phyloP scores from a whole-genome alignment of 2,329 filamentous ascomycete genomes.

The Fusarium domesticum region DNA sequence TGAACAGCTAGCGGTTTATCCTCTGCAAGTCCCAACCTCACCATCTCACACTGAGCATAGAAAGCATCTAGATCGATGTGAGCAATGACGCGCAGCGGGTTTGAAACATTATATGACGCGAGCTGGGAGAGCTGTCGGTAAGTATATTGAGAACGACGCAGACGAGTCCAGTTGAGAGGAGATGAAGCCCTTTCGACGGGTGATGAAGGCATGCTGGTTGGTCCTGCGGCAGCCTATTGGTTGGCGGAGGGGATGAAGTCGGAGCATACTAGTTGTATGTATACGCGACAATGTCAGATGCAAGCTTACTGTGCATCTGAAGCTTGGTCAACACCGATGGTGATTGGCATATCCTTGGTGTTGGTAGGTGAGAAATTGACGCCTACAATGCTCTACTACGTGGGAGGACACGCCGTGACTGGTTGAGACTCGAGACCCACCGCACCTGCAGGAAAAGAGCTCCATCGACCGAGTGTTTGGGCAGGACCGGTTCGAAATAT shows the following conservation, averaged over 20 bases:
- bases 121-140: slow-evolving; percentile 79
- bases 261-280: no score
- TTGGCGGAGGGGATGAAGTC: no score
- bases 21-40: slow-evolving; percentile 71
- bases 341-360: not conserved
- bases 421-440: not conserved
- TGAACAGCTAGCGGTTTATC: slow-evolving; percentile 86
- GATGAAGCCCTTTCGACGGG: slow-evolving; percentile 27
- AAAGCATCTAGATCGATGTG: slow-evolving; percentile 97
- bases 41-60: slow-evolving; percentile 94
- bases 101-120: slow-evolving; percentile 65
- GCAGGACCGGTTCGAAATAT: no score
- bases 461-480: no score
- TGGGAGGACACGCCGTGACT: not conserved
- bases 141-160: slow-evolving; percentile 69
- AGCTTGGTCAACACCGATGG: no score
- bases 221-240: no score
- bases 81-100: slow-evolving; percentile 80
- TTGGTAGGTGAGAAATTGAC: not conserved
- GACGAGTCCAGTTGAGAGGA: slow-evolving; percentile 22
- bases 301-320: no score
- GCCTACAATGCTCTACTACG: not conserved
- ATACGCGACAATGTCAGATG: no score
- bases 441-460: not conserved
- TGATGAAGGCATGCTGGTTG: slow-evolving; percentile 22